phyloP scores from a whole-genome alignment of 352 stramenopile genomes.

The Detonula confervacea region DNA sequence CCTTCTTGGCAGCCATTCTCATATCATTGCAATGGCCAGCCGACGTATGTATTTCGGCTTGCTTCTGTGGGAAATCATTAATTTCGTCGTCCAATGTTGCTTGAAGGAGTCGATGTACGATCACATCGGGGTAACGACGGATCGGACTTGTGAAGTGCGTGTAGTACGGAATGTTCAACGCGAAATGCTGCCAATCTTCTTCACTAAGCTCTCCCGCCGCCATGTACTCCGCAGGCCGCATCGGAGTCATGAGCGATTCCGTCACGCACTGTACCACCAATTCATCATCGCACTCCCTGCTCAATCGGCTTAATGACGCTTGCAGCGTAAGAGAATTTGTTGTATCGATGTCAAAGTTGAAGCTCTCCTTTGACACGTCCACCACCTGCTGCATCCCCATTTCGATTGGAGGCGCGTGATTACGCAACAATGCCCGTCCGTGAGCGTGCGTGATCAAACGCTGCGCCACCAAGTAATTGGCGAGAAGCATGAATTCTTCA shows the following conservation, averaged over 20 bases:
- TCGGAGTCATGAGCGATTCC: constrained; percentile 92
- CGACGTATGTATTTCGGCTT: constrained; percentile 62
- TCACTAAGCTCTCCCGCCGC: constrained; percentile 86
- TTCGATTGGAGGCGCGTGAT: constrained; percentile 88
- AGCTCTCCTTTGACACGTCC: constrained; percentile 61
- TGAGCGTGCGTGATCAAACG: constrained; percentile 90
- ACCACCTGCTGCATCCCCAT: constrained; percentile 77
- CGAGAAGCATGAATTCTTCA: constrained; percentile 99
- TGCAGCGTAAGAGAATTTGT: constrained; percentile 88
- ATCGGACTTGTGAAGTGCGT: constrained; percentile 99
- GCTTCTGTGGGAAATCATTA: constrained; percentile 60
- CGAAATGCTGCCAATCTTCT: constrained; percentile 93
- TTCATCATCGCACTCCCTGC: constrained; percentile 84
- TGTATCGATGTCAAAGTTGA: constrained; percentile 87
- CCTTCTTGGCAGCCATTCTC: constrained; percentile 80
- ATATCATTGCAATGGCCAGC: constrained; percentile 82
- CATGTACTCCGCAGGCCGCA: constrained; percentile 95
- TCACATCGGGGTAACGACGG: constrained; percentile 91
- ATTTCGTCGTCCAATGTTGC: constrained; percentile 79
- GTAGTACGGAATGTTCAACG: constrained; percentile 97
- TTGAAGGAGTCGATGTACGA: constrained; percentile 88
- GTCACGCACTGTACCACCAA: constrained; percentile 90
- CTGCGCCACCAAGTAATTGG: constrained; percentile 97
- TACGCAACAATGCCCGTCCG: constrained; percentile 89
- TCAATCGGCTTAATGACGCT: constrained; percentile 88